Evolutionary conservation across 1,139 yeast genomes (phyloP), one percentile per base, ranked within the genome.

Genomic region (Saccharomyces hybrid): DNA sequence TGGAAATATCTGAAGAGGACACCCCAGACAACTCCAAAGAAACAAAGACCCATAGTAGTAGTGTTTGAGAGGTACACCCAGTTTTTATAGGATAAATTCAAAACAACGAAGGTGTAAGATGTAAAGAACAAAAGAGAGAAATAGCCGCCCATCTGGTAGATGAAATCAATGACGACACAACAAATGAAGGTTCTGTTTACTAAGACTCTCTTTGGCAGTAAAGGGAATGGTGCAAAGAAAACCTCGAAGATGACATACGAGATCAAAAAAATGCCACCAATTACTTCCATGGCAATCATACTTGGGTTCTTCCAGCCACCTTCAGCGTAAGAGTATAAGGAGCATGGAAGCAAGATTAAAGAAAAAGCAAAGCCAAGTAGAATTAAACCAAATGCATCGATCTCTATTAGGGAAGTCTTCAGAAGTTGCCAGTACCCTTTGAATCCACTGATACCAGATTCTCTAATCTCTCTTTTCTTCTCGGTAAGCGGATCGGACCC

Each of bases 21-120:
- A 53, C 76, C 75, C 50, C 70, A 73, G 44, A 71, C 56, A 23
- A 73, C 62, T 38, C 74, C 73, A 54, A 73, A 72, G 57, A 66
- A 59, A 59, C 75, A 71, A n/a, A 72, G 59, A 5, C 69, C 64
- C 67, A 73, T 61, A 13, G 73, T 70, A 50, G 66, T 59, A 3
- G 75, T 65, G 57, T 72, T 73, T 57, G 67, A 68, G 57, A 66
- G 69, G 61, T 72, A 73, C 1, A 69, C 64, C 75, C 75, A 72
- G 57, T 72, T 50, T 54, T 57, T 58, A 48, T 59, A 57, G 6
- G 69, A 56, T 65, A 71, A 65, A 53, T 71, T 62, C 42, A 63
- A 62, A 14, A 63, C 64, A 16, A 69, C 69, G 44, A 57, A 56
- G 20, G 63, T 67, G 52, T 66, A 69, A 1, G 74, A 68, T 3